Base-by-base conservation (phyloP, 768 basidiomycete genomes). In the Mycena rosella region DNA sequence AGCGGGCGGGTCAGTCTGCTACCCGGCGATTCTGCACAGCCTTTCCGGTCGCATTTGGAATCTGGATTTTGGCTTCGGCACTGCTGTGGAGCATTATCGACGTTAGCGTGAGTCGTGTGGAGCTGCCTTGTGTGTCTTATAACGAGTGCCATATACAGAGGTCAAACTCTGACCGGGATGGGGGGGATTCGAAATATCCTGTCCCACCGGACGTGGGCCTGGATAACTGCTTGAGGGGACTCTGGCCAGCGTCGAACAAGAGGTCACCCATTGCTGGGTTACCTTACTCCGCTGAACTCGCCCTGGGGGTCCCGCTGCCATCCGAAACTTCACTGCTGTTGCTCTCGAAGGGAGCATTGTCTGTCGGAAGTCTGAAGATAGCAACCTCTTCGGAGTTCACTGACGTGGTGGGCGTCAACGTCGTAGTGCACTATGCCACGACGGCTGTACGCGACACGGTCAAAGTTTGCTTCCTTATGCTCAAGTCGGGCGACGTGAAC, bases 381-480 rank as follows among this genome's bases (percentile, higher is more conserved):
- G 54, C 73, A 15, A 72, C 76, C 6, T 75, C 78, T 9, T 53
- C 74, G 1, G 27, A n/a, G n/a, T n/a, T 60, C 27, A 59, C 68
- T 13, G 75, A 79, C 59, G 57, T 68, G 13, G 76, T 68, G 11
- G 68, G 62, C 18, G 78, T 81, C 13, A 63, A 78, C 20, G 69
- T 81, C 34, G 70, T 61, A 0, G 68, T 80, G 0, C 69, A 72
- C 36, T 77, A 80, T 54, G 40, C 60, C 40, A 57, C 51, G 20
- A 44, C 38, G 18, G 54, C 65, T 55, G 67, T 70, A 10, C 76
- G 71, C 32, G 76, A 78, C 52, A 70, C 59, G n/a, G 74, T 75
- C 18, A 76, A 77, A 55, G 75, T 78, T 17, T 83, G 81, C 70
- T 62, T 75, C 15, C 70, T 79, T 52, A 56, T 67, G 48, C 75